Evolutionary conservation across 208 protist species (phyloP), one percentile per base, ranked within the genome.

Genomic region (Novymonas esmeraldas): DNA sequence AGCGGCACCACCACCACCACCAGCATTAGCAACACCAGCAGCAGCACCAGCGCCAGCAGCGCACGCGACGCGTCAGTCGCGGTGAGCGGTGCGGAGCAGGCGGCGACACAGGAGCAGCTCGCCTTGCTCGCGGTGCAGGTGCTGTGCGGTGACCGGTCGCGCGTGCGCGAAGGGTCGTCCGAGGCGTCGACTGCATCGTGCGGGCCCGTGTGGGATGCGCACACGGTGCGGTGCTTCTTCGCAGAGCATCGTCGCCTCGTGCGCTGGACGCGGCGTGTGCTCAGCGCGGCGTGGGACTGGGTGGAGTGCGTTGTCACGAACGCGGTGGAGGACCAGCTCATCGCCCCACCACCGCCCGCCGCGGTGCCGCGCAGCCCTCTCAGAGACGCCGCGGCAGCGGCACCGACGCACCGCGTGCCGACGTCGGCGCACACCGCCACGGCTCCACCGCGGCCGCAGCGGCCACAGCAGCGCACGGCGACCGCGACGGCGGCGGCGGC

Each of bases 131-230:
- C 70, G 29, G 10, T 79, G 50, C 66, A 70, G 36, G n/a, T 79
- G 0, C 57, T 81, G 6, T 76, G 79, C 29, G 79, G 79, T 11
- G 67, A 73, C 20, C 72, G 66, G 2, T 64, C 66, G 1, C 49
- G 58, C 22, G 61, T 55, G 18, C 79, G 73, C 18, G 79, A 76
- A 51, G 79, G 73, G 13, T 62, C 74, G 13, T 38, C 65, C 0
- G 70, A 85, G 45, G 64, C 67, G 5, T 63, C 64, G 20, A 67
- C 44, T 14, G 70, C 79, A 6, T 45, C 60, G 16, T 74, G 68
- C 4, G 79, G 79, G 0, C 75, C 71, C 16, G 50, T 85, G 6
- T 85, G 74, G 79, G 75, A 85, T 33, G 34, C 26, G 13, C 36
- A 51, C 62, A 79, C 64, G 14, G 59, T 76, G 7, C 60, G 56